Base-by-base conservation (phyloP, 805 yeast species). In the Tetrapisispora pingtungensis region DNA sequence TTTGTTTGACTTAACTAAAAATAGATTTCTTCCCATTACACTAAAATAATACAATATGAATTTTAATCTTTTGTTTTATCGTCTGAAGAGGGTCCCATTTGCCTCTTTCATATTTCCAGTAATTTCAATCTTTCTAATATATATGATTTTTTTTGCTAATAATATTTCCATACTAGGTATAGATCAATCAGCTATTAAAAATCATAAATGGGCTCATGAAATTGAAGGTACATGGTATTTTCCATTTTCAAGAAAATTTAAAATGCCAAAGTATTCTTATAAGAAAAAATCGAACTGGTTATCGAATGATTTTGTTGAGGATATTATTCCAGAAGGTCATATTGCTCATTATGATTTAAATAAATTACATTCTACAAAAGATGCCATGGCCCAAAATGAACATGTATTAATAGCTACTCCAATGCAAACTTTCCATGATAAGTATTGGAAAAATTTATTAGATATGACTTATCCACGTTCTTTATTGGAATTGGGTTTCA, bases 381-480 rank as follows among this genome's bases (percentile, higher is more conserved):
- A 77, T 63, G 84, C 96, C 18, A 78, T 78, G 41, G 73, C 73
- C 46, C 83, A 86, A 63, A 77, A 75, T 55, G 97, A 93, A 61
- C 81, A 84, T 50, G 85, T 93, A 18, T 71, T 93, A 59, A 78
- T 93, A 46, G 72, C 93, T 59, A 80, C 97, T 1, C 98, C 98
- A 32, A 80, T 93, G 77, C 82, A 95, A 36, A 76, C 80, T 51
- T 93, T 93, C 61, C 80, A 84, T 61, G 78, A 80, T 28, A 82
- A 77, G 51, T 93, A 88, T 68, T 93, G 97, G 97, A 76, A 75
- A 33, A 93, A 93, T 62, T 66, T 93, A 48, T 64, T 83, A 48
- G 72, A 72, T 52, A 67, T 93, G 54, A 69, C 79, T 18, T 93
- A 93, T 62, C 97, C 96, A 44, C 84, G 90, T 62, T 80, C 78